Evolutionary conservation across 495 filamentous ascomycete species (phyloP), one percentile per base, ranked within the genome.

Genomic region (Aspergillus campestris): DNA sequence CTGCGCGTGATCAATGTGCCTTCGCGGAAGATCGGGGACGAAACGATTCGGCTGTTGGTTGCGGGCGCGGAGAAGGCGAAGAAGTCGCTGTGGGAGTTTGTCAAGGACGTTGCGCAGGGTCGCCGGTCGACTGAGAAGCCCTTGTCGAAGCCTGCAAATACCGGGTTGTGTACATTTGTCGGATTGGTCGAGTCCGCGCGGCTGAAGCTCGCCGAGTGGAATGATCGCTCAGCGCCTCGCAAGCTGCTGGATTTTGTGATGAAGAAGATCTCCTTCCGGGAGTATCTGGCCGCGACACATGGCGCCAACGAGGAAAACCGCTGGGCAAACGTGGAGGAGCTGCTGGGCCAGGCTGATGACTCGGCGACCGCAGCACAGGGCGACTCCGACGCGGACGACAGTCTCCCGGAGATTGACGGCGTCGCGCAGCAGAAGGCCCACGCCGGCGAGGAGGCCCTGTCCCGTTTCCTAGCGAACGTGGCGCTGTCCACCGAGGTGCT

Each of bases 301-400:
- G 75, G 81, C 0, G 72, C 87, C 12, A 89, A 95, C 45, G 80
- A 87, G 59, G 87, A 94, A 46, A 70, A 76, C 37, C 69, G 87
- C 57, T 97, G 90, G 94, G 85, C 84, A 14, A 99, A 96, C 51
- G 81, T 99, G 8, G 80, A 89, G 52, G 94, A 99, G 59, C 77
- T 97, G 13, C 61, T 95, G 47, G 75, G 69, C 8, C 87, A 95
- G 50, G 74, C 77, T 4, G 87, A 89, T 37, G 87, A 90, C 59
- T 57, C 68, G 35, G 51, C 59, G 6, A 42, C 43, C 7, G 57
- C 64, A 2, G 52, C 18, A 24, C 18, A 53, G 12, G 48, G 61
- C 0, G 52, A 61, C 5, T 63, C 65, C 15, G 66, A 69, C 14
- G 64, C 73, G 15, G 84, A 90, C 15, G 85, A 90, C 10, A 58